Percentiles rank a stretch among this genome's conserved stretches.
Conservation (phyloP, 2,329 filamentous ascomycete species). For the Monosporascus ibericus region DNA sequence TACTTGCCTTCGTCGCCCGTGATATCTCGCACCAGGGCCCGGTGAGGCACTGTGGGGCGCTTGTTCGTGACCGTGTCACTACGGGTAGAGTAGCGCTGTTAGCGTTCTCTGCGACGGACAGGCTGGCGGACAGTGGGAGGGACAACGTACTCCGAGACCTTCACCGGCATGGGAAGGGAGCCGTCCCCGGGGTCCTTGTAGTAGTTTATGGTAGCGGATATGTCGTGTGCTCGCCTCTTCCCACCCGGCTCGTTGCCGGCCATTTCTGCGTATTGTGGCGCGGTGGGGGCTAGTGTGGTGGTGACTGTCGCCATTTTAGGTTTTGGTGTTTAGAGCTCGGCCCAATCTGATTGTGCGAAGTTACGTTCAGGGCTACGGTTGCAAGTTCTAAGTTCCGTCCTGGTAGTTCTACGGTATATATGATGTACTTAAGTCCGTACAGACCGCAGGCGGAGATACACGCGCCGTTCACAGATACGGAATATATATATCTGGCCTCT, state of each 20-base stretch:
- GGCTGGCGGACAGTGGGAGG: not conserved
- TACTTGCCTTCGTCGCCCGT: constrained; percentile 33
- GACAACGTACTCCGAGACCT: constrained; percentile 18
- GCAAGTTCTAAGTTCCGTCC: no score
- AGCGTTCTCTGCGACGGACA: not conserved
- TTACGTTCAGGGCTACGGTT: no score
- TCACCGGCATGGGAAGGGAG: constrained; percentile 19
- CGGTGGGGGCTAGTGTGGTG: not conserved
- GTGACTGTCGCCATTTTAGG: not conserved
- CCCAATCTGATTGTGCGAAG: not conserved
- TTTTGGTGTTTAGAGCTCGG: not conserved
- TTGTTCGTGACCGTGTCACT: constrained; percentile 25
- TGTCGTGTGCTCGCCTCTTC: constrained; percentile 8
- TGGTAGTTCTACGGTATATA: no score
- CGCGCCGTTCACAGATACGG: no score
- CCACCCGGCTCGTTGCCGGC: no score
- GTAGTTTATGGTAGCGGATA: constrained; percentile 21
- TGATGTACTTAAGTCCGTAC: no score
- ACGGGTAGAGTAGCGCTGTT: not conserved
- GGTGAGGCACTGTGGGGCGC: constrained; percentile 40
- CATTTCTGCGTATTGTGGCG: no score
- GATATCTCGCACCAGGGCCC: constrained; percentile 35
- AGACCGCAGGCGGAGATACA: no score
- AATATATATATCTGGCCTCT: no score
- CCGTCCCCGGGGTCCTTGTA: constrained; percentile 24